A percentile compares a stretch with the other conserved stretches of the same genome.
Conservation (phyloP, 345 rosid species). For the Populus simonii region DNA sequence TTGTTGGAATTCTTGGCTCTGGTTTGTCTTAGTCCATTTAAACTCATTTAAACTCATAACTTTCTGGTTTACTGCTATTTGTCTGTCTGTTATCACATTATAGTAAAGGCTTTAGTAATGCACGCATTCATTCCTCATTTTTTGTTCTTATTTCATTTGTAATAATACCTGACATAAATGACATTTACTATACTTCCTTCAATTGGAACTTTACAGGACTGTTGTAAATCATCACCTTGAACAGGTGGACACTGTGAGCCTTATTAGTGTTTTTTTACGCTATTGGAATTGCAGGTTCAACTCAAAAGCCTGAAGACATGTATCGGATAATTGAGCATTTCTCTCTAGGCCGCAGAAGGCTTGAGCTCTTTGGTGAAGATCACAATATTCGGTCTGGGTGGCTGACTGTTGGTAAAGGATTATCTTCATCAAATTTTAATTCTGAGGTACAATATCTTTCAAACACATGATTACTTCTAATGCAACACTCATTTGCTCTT, state of each 20-base stretch:
- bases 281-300: slow-evolving; percentile 60
- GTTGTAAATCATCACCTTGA: neutral
- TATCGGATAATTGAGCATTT: slow-evolving; percentile 95
- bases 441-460: slow-evolving; percentile 51
- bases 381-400: slow-evolving; percentile 94
- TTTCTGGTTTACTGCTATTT: neutral
- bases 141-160: neutral
- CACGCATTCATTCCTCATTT: neutral
- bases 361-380: slow-evolving; percentile 97
- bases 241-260: neutral
- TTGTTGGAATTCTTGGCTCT: neutral
- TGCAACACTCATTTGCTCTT: neutral
- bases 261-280: slow-evolving; percentile 2
- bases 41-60: neutral
- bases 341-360: slow-evolving; percentile 92
- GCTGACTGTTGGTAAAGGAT: slow-evolving; percentile 87
- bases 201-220: neutral
- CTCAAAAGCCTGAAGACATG: slow-evolving; percentile 98
- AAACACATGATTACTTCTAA: neutral
- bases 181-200: neutral
- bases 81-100: neutral
- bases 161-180: neutral
- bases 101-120: neutral
- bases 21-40: neutral
- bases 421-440: slow-evolving; percentile 85